Evolutionary conservation across 257 asterid species (phyloP), one percentile per base, ranked within the genome.

Genomic region (Primulina eburnea): DNA sequence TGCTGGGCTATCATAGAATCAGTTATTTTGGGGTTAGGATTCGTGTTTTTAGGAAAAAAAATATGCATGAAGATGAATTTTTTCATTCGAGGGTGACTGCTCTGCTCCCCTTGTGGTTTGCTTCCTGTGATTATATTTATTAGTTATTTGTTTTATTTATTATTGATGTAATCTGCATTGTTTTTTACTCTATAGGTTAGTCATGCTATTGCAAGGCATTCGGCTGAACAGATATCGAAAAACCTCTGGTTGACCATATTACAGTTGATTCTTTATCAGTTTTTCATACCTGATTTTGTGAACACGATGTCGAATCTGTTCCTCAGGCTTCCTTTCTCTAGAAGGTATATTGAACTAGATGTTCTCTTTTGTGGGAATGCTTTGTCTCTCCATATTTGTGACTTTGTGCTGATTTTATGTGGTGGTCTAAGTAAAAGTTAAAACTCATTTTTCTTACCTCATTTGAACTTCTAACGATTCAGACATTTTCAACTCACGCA

Each of bases 121-220:
- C 37, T 37, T 47, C 33, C 32, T 18, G 37, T 57, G 57, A 47
- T 59, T 61, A 34, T 4, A 14, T 40, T 30, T 18, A 16, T 64
- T 59, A 16, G 8, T 9, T 60, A 63, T 35, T 20, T 14, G 56
- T 73, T 75, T 57, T 55, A n/a, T 30, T 38, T 34, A 26, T 76
- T 75, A 63, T 47, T 56, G 53, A 60, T 60, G 33, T 60, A 34
- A 60, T 62, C 70, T 35, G 33, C 47, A 14, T 73, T 50, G n/a
- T 72, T 69, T 78, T 50, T 16, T 7, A 74, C 34, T 78, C 73
- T 64, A 79, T 74, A 93, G 99, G 92, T 94, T 67, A 87, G 89
- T 37, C 99, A 94, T 86, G 99, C 89, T 33, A 94, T 91, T 76
- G 99, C 97, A 7, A 84, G 97, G 71, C 97, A 90, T 77, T 71